Base-by-base conservation (phyloP, 352 stramenopile species). In the Elongisporangium anandrum region DNA sequence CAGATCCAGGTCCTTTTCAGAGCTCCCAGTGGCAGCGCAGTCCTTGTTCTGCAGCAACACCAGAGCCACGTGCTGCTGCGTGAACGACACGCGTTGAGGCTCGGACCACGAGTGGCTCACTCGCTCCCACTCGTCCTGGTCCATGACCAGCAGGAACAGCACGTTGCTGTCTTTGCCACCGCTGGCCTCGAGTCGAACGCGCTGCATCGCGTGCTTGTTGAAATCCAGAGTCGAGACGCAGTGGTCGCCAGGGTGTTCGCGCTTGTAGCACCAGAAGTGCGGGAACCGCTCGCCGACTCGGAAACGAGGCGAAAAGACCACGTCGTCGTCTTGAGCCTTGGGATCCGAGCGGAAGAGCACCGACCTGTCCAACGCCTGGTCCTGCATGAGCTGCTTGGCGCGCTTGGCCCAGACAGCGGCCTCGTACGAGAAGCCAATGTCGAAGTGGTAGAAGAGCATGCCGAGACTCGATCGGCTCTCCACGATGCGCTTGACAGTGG, bases 401-500 rank as follows among this genome's bases (percentile, higher is more conserved):
- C 68, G 68, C 12, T 56, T 12, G 3, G 52, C 56, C 79, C 85
- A 92, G 17, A 56, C 59, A 24, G 56, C n/a, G n/a, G 66, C 59
- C 41, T 81, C 63, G 64, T 94, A 95, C 22, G 82, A 89, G 57
- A 87, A 92, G 1, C 86, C 86, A 61, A 94, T 85, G 63, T 95
- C 86, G 51, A 92, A 93, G 54, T 93, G 72, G 69, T 92, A 94
- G 63, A 95, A 95, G 47, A 95, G 70, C 86, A 95, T 92, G 0
- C 80, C 82, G 10, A 95, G 63, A n/a, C 72, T 78, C 52, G 77
- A 57, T 12, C 82, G 73, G 26, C 65, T 59, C 16, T 60, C 58
- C 49, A 92, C 79, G 24, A 95, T 87, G 41, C 83, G 64, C 52
- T 73, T 61, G 19, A 92, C 86, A 34, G 74, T 79, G 17, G 60